Percentiles rank a stretch among this genome's conserved stretches.
These are phyloP conservation scores for Panicum miliaceum DNA, from an alignment of 176 grass and related monocot species.

Conservation along the genomic window DNA sequence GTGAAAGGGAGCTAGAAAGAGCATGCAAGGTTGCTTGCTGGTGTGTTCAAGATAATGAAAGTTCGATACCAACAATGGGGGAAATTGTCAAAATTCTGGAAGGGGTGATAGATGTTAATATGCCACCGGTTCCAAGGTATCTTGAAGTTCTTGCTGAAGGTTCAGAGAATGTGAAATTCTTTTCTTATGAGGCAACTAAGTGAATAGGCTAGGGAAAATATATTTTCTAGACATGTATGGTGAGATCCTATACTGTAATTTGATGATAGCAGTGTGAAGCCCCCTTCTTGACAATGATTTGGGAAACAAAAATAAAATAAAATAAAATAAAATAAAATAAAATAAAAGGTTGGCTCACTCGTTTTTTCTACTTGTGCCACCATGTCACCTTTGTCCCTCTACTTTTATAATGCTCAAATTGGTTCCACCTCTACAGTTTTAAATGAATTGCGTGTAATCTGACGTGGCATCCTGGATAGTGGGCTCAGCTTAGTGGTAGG, in stretches of 20 bases:
- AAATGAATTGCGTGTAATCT: too few relatives aligned
- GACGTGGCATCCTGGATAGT: too few relatives aligned
- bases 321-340: too few relatives aligned
- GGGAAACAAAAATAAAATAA: constrained; percentile 3
- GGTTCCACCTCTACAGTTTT: not conserved
- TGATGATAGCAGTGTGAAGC: not conserved
- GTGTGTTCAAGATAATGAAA: constrained; percentile 46
- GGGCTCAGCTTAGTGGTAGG: too few relatives aligned
- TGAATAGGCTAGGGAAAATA: not conserved
- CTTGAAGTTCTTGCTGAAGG: constrained; percentile 33
- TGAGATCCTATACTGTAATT: not conserved
- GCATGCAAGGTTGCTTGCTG: constrained; percentile 46
- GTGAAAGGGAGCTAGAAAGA: constrained; percentile 33
- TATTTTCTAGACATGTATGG: not conserved
- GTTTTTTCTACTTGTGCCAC: not conserved
- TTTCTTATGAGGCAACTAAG: not conserved
- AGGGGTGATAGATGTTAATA: constrained; percentile 35
- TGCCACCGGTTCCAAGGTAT: constrained; percentile 41
- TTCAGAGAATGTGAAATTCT: not conserved
- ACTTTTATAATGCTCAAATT: not conserved
- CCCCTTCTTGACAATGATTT: not conserved
- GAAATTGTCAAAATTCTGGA: constrained; percentile 46
- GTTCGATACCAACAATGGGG: constrained; percentile 45
- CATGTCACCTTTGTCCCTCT: not conserved
- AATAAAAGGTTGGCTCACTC: not conserved